These are phyloP conservation scores for Solanum gracilifrons DNA, from an alignment of 257 asterid genomes.

Conservation along the genomic window DNA sequence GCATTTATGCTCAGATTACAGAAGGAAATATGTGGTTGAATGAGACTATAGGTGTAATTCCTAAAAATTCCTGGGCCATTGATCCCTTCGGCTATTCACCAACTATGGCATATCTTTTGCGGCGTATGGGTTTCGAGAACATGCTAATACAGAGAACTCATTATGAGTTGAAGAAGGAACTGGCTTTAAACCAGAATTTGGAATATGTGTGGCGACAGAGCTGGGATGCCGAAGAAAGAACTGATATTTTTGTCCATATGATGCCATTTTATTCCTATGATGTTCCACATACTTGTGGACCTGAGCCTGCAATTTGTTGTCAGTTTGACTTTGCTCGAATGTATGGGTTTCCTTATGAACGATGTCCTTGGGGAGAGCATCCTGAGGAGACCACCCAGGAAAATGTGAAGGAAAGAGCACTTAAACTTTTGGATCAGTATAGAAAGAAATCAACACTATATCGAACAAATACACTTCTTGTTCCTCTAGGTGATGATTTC, in stretches of 20 bases:
- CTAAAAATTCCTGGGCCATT: slow-evolving; percentile 89
- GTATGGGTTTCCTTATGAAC: slow-evolving; percentile 78
- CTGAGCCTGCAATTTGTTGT: slow-evolving; percentile 98
- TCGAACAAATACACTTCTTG: slow-evolving; percentile 91
- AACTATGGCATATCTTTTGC: slow-evolving; percentile 96
- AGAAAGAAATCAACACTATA: slow-evolving; percentile 82
- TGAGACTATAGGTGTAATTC: slow-evolving; percentile 90
- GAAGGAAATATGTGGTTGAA: slow-evolving; percentile 98
- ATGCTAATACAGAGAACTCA: slow-evolving; percentile 99
- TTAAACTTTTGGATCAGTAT: slow-evolving; percentile 74
- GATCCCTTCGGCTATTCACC: slow-evolving; percentile 99
- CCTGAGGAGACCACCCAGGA: slow-evolving; percentile 87
- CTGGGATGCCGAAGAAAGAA: slow-evolving; percentile 94
- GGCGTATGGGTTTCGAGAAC: slow-evolving; percentile 99
- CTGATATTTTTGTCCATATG: slow-evolving; percentile 99
- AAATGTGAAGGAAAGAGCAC: slow-evolving; percentile 89
- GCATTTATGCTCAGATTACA: slow-evolving; percentile 44
- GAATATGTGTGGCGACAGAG: slow-evolving; percentile 95
- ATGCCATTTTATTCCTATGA: slow-evolving; percentile 98
- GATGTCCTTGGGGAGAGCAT: slow-evolving; percentile 88
- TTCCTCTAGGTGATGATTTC: slow-evolving; percentile 98
- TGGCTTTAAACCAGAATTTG: slow-evolving; percentile 66
- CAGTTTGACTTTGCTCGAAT: slow-evolving; percentile 97
- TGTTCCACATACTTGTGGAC: slow-evolving; percentile 99
- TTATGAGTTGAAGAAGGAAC: slow-evolving; percentile 91